These are phyloP conservation scores for Syncephalastrum contaminatum DNA, from an alignment of 371 early-diverging fungal genomes.

Conservation along the genomic window DNA sequence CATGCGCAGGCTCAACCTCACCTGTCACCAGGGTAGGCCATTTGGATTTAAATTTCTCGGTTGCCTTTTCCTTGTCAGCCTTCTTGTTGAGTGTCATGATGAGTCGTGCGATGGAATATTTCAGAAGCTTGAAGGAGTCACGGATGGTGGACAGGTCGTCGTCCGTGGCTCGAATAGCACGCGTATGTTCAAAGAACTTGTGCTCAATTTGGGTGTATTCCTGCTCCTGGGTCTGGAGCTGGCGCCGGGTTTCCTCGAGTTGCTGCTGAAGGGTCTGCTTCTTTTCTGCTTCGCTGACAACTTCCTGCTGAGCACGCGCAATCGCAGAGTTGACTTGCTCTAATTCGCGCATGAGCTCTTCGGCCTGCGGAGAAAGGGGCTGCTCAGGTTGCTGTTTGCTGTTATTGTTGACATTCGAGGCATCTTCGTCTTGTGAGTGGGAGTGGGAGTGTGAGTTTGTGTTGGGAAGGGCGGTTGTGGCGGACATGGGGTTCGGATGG, in stretches of 20 bases:
- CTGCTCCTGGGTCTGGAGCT: constrained; percentile 37
- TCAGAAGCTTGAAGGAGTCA: constrained; percentile 55
- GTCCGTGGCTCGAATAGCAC: constrained; percentile 59
- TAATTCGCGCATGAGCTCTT: constrained; percentile 31
- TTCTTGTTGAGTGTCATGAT: constrained; percentile 57
- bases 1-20: constrained; percentile 42
- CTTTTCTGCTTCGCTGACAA: constrained; percentile 29
- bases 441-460: not conserved
- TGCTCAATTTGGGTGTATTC: constrained; percentile 51
- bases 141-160: constrained; percentile 65
- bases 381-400: constrained; percentile 3
- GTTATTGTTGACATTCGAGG: not conserved
- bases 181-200: constrained; percentile 57
- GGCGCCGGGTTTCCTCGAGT: constrained; percentile 31
- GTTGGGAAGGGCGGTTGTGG: too few relatives aligned
- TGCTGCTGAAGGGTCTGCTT: constrained; percentile 32
- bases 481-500: not conserved
- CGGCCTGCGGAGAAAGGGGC: constrained; percentile 14
- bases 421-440: constrained; percentile 1
- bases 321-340: constrained; percentile 38
- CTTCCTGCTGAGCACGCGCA: constrained; percentile 24
- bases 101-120: constrained; percentile 55
- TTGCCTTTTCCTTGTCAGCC: constrained; percentile 47
- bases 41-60: constrained; percentile 29
- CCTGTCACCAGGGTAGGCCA: constrained; percentile 41